A percentile compares a stretch with the other conserved stretches of the same genome.
Conservation (phyloP, 768 basidiomycete genomes). For the Boletus vinaceobasis region DNA sequence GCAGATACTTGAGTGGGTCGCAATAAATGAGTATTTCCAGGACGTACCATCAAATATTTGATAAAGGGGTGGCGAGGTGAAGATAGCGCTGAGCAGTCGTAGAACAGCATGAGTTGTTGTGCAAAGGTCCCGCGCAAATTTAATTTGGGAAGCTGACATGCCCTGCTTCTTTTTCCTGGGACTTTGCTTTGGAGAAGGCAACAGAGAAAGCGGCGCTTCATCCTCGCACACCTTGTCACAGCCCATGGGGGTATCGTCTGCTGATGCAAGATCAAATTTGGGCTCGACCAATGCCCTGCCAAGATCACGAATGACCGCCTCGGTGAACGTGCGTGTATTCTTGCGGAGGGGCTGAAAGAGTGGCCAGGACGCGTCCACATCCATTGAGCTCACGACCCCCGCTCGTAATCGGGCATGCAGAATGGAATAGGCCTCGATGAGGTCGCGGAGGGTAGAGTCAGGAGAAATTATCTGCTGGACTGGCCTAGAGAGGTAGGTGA, state of each 20-base stretch:
- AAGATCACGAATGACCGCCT: constrained; percentile 66
- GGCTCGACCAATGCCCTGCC: constrained; percentile 64
- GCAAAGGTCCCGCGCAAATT: constrained; percentile 75
- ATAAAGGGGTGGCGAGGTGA: constrained; percentile 57
- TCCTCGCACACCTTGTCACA: constrained; percentile 24
- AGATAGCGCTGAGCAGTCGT: constrained; percentile 57
- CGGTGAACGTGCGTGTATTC: constrained; percentile 47
- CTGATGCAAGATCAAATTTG: constrained; percentile 13
- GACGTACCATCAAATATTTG: constrained; percentile 59
- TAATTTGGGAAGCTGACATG: constrained; percentile 74
- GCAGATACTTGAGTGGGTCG: constrained; percentile 6
- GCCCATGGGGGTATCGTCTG: constrained; percentile 23
- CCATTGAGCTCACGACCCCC: constrained; percentile 38
- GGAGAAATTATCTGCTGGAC: constrained; percentile 55
- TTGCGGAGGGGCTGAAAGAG: constrained; percentile 68
- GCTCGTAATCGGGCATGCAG: constrained; percentile 63
- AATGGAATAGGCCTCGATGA: constrained; percentile 72
- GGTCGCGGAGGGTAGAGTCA: constrained; percentile 47
- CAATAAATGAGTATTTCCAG: constrained; percentile 2
- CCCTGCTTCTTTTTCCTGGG: constrained; percentile 57
- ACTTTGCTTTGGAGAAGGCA: constrained; percentile 70
- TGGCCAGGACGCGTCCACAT: constrained; percentile 63
- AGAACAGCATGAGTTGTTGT: constrained; percentile 70
- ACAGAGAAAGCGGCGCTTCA: constrained; percentile 29
- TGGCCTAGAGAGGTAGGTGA: constrained; percentile 63